Evolutionary conservation across 192 early-diverging fungal genomes (phyloP).

Genomic region (Geranomyces variabilis): DNA sequence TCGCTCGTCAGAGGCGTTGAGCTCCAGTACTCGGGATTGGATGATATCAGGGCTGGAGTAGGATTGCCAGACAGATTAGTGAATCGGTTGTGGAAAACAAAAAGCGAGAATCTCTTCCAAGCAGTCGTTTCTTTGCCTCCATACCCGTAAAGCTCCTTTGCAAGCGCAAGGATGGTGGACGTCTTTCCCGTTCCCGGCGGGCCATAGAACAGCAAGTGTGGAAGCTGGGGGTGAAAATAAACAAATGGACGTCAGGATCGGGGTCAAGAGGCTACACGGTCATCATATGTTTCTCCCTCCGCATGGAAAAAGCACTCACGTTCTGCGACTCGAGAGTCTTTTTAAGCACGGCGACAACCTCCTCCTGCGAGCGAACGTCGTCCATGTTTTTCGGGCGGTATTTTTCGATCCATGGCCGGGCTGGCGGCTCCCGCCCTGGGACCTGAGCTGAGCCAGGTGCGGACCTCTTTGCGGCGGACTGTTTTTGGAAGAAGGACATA

Average conservation of each 20-base stretch:
- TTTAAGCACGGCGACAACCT: conserved; percentile 80
- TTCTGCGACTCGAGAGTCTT: conserved; percentile 87
- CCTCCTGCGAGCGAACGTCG: conserved; percentile 88
- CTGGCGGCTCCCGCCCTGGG: neutral
- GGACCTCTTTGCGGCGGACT: neutral
- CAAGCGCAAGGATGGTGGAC: conserved; percentile 88
- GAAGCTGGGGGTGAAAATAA: conserved; percentile 68
- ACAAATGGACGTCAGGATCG: too few relatives aligned
- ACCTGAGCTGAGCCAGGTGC: neutral
- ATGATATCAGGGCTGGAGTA: conserved; percentile 73
- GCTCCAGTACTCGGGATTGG: conserved; percentile 81
- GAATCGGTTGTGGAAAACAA: too few relatives aligned
- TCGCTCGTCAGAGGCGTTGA: conserved; percentile 97
- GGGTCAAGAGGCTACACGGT: too few relatives aligned
- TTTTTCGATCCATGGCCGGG: conserved; percentile 86
- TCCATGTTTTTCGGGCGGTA: conserved; percentile 89
- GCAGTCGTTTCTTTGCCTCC: too few relatives aligned
- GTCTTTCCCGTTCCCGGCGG: conserved; percentile 98
- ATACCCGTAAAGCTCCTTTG: conserved; percentile 83
- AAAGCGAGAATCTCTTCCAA: too few relatives aligned
- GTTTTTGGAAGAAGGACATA: neutral
- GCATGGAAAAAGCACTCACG: too few relatives aligned
- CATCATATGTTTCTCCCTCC: too few relatives aligned
- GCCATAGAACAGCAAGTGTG: conserved; percentile 97
- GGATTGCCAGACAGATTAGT: too few relatives aligned